These are phyloP conservation scores for Salix arbutifolia DNA, from an alignment of 345 rosid species.

Conservation along the genomic window DNA sequence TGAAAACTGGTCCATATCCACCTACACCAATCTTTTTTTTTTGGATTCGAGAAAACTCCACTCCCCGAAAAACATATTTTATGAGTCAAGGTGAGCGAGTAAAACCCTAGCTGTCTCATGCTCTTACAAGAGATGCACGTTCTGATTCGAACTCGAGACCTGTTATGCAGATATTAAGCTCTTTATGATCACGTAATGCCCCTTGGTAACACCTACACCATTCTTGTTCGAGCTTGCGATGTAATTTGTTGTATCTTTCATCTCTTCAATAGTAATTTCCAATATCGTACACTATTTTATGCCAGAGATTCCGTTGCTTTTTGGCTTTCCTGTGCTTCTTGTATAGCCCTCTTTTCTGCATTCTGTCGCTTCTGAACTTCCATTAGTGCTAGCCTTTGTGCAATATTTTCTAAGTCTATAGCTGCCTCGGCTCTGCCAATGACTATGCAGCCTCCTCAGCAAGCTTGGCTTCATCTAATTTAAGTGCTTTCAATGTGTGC, in stretches of 20 bases:
- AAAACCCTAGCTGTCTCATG: too few relatives aligned
- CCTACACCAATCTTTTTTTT: too few relatives aligned
- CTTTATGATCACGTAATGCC: too few relatives aligned
- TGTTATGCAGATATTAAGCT: too few relatives aligned
- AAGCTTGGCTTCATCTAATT: slow-evolving; percentile 35
- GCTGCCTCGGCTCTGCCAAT: slow-evolving; percentile 37
- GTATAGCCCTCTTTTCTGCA: slow-evolving; percentile 39
- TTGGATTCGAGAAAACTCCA: too few relatives aligned
- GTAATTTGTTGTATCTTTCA: slow-evolving; percentile 58
- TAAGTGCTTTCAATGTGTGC: slow-evolving; percentile 31
- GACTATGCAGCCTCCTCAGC: slow-evolving; percentile 39
- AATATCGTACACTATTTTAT: slow-evolving; percentile 26
- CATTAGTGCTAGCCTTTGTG: slow-evolving; percentile 36
- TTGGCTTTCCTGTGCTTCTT: slow-evolving; percentile 31
- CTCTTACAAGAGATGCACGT: too few relatives aligned
- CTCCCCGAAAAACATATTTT: too few relatives aligned
- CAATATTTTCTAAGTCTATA: slow-evolving; percentile 36
- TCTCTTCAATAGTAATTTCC: slow-evolving; percentile 51
- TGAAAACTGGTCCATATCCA: slow-evolving; percentile 79
- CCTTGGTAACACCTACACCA: slow-evolving; percentile 51
- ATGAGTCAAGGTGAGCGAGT: too few relatives aligned
- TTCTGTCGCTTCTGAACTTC: slow-evolving; percentile 44
- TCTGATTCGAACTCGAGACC: too few relatives aligned
- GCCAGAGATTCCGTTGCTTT: slow-evolving; percentile 14
- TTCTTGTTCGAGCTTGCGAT: slow-evolving; percentile 53